Conservation (phyloP, 352 stramenopile species). For the Lagenidium giganteum region DNA sequence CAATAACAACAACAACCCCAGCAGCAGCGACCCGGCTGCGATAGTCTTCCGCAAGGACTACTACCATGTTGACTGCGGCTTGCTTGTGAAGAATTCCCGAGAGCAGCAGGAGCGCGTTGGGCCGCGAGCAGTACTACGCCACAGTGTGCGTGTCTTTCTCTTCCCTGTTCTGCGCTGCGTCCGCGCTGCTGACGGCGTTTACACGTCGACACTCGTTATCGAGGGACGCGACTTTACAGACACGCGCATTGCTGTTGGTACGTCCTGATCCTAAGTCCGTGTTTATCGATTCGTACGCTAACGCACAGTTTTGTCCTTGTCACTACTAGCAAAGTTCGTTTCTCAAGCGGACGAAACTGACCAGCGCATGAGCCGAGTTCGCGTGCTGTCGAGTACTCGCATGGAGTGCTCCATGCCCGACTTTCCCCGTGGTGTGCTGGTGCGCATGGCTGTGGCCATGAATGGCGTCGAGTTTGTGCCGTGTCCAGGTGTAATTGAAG, state of each 20-base stretch:
- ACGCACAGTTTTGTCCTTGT: too few species aligned
- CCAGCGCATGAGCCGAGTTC: slow-evolving; percentile 21
- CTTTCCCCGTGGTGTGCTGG: slow-evolving; percentile 28
- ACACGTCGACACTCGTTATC: slow-evolving; percentile 39
- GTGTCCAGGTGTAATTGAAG: slow-evolving; percentile 28
- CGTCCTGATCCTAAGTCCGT: too few species aligned
- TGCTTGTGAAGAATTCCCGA: too few species aligned
- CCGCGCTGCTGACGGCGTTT: slow-evolving; percentile 30
- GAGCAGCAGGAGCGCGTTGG: too few species aligned
- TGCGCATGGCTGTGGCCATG: slow-evolving; percentile 32
- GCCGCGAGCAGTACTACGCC: too few species aligned
- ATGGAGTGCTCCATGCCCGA: slow-evolving; percentile 40
- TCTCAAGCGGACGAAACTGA: slow-evolving; percentile 16
- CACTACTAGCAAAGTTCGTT: too few species aligned
- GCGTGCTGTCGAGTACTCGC: slow-evolving; percentile 24
- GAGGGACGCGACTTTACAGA: slow-evolving; percentile 36
- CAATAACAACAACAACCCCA: too few species aligned
- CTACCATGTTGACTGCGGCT: too few species aligned
- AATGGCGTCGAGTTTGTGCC: slow-evolving; percentile 48
- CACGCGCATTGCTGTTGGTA: slow-evolving; percentile 32
- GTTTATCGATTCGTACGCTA: too few species aligned
- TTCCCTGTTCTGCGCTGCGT: slow-evolving; percentile 28
- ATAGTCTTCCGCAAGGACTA: too few species aligned
- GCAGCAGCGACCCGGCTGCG: too few species aligned
- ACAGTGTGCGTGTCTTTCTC: slow-evolving; percentile 29